These are phyloP conservation scores for Lipomyces anomalus DNA, from an alignment of 805 yeast genomes.

Conservation along the genomic window DNA sequence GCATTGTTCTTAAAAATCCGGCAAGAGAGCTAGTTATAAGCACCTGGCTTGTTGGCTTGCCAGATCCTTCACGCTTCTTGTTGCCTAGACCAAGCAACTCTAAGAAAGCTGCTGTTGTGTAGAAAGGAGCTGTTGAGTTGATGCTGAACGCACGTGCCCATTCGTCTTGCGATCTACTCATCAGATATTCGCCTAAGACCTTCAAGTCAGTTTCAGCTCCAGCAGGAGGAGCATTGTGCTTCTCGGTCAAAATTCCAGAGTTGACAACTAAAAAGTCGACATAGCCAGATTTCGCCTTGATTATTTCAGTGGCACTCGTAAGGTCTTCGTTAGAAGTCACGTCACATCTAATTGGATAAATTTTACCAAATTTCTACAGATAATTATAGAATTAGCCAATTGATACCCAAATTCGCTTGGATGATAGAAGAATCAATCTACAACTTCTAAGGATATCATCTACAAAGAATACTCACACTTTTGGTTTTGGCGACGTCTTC, in stretches of 20 bases:
- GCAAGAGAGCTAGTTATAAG: slow-evolving; percentile 22
- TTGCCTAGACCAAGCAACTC: slow-evolving; percentile 21
- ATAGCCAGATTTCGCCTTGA: slow-evolving; percentile 17
- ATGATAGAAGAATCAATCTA: neutral
- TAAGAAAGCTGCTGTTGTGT: slow-evolving; percentile 24
- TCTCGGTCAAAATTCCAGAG: slow-evolving; percentile 20
- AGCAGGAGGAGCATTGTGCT: slow-evolving; percentile 4
- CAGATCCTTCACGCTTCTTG: slow-evolving; percentile 8
- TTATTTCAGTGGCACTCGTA: slow-evolving; percentile 12
- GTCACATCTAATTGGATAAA: slow-evolving; percentile 19
- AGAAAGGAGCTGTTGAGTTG: slow-evolving; percentile 22
- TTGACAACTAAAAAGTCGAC: slow-evolving; percentile 21
- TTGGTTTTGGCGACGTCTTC: slow-evolving; percentile 19
- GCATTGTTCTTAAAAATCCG: slow-evolving; percentile 21
- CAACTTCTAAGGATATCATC: neutral
- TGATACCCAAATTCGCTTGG: neutral
- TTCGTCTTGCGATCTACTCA: slow-evolving; percentile 14
- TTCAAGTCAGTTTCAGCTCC: slow-evolving; percentile 12
- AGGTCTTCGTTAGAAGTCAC: slow-evolving; percentile 21
- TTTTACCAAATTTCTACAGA: slow-evolving; percentile 10
- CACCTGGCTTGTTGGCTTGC: slow-evolving; percentile 19
- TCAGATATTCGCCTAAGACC: slow-evolving; percentile 12
- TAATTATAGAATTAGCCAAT: neutral
- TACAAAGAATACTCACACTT: neutral
- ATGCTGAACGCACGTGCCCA: slow-evolving; percentile 22